A percentile compares a stretch with the other conserved stretches of the same genome.
phyloP scores from a whole-genome alignment of 805 yeast species.

The Naumovozyma dairenensis region DNA sequence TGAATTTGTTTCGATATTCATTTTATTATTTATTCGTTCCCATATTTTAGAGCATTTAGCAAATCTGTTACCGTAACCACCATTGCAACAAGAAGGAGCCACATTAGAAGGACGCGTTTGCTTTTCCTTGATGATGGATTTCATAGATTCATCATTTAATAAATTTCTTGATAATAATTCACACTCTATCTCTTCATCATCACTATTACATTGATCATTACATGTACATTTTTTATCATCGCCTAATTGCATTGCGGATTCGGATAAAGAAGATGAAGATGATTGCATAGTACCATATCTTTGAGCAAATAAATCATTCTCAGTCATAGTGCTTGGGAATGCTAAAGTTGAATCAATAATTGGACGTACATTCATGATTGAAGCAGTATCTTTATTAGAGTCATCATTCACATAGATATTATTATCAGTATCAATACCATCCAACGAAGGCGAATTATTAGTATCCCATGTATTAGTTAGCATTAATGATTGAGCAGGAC shows the following conservation, averaged over 20 bases:
- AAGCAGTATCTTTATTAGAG: not conserved
- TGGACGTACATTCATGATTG: too few species aligned
- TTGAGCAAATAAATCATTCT: not conserved
- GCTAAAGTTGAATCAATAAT: not conserved
- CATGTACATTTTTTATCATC: too few species aligned
- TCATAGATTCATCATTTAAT: slow-evolving; percentile 6
- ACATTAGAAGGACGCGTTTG: not conserved
- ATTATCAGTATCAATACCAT: too few species aligned
- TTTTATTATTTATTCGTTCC: not conserved
- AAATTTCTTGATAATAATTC: slow-evolving; percentile 8
- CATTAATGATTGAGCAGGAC: not conserved
- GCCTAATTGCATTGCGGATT: too few species aligned
- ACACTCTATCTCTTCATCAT: slow-evolving; percentile 5
- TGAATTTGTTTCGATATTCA: too few species aligned
- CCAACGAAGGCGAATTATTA: not conserved
- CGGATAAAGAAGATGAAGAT: too few species aligned
- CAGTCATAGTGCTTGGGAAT: not conserved
- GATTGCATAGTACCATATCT: too few species aligned
- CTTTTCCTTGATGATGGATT: slow-evolving; percentile 3
- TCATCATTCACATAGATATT: too few species aligned
- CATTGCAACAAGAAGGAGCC: not conserved
- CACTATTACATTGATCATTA: too few species aligned
- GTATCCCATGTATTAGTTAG: slow-evolving; percentile 1
- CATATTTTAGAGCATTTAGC: not conserved
- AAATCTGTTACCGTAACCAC: not conserved